These are phyloP conservation scores for Glaciozyma antarctica DNA, from an alignment of 768 basidiomycete species.

Conservation along the genomic window DNA sequence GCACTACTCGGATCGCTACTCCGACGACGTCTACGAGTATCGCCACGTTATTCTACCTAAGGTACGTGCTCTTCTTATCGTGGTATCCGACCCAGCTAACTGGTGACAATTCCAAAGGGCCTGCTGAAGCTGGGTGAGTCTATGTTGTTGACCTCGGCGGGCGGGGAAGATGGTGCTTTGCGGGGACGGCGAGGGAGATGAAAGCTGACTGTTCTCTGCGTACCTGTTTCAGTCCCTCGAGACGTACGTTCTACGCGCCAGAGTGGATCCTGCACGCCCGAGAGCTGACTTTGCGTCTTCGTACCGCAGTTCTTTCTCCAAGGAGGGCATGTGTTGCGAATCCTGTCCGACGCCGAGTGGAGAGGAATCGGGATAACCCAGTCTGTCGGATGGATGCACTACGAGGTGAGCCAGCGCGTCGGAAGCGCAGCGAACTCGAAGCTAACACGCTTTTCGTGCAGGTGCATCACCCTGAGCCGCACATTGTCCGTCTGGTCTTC, in stretches of 20 bases:
- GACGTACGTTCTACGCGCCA: not conserved
- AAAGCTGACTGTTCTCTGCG: not conserved
- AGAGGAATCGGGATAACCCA: not conserved
- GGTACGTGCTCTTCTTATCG: not conserved
- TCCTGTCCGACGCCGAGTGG: not conserved
- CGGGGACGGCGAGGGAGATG: not conserved
- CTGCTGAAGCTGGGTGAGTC: conserved; percentile 1
- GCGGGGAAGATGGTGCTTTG: not conserved
- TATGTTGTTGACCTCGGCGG: not conserved
- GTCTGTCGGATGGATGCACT: not conserved
- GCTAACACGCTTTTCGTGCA: not conserved
- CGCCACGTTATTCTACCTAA: not conserved
- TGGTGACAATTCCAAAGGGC: not conserved
- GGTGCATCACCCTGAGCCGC: no score
- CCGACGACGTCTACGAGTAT: not conserved
- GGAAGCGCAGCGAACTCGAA: not conserved
- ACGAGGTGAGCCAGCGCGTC: not conserved
- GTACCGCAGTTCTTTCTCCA: not conserved
- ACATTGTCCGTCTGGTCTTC: not conserved
- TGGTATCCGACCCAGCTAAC: not conserved
- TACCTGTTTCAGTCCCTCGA: no score
- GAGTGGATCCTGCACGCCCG: not conserved
- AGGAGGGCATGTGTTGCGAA: not conserved
- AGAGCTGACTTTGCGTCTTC: not conserved
- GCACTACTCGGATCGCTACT: not conserved